These are phyloP conservation scores for Microsporum ferrugineum DNA, from an alignment of 2,329 filamentous ascomycete species.

Conservation along the genomic window DNA sequence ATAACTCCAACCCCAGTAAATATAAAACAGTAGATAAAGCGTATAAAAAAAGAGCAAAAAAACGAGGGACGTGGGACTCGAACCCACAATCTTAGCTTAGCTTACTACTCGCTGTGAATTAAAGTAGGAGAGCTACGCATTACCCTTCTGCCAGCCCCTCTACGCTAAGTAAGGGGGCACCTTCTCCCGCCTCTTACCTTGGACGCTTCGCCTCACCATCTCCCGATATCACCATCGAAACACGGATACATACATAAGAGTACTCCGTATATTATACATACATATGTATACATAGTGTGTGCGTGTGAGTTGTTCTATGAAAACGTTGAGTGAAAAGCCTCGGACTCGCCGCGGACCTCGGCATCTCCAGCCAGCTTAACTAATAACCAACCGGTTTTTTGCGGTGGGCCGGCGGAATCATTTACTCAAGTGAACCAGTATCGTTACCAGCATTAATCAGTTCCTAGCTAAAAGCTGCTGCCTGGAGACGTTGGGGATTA, in stretches of 20 bases:
- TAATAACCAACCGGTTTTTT: background rate
- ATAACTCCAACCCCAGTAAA: background rate
- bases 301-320: background rate
- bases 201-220: background rate
- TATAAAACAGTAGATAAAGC: background rate
- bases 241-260: background rate
- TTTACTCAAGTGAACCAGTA: background rate
- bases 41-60: conserved; percentile 5
- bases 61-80: conserved; percentile 16
- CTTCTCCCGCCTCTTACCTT: background rate
- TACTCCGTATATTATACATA: background rate
- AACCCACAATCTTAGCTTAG: conserved; percentile 17
- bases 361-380: background rate
- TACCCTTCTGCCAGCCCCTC: conserved; percentile 17
- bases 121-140: conserved; percentile 16
- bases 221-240: background rate
- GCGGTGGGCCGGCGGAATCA: background rate
- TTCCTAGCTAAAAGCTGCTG: background rate
- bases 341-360: background rate
- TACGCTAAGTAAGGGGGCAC: background rate
- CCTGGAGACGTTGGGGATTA: background rate
- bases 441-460: background rate
- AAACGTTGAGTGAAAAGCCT: background rate
- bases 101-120: conserved; percentile 6
- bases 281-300: too few relatives aligned